A percentile compares a stretch with the other conserved stretches of the same genome.
Conservation (phyloP, 1,139 yeast genomes). For the Zygoascus meyerae region DNA sequence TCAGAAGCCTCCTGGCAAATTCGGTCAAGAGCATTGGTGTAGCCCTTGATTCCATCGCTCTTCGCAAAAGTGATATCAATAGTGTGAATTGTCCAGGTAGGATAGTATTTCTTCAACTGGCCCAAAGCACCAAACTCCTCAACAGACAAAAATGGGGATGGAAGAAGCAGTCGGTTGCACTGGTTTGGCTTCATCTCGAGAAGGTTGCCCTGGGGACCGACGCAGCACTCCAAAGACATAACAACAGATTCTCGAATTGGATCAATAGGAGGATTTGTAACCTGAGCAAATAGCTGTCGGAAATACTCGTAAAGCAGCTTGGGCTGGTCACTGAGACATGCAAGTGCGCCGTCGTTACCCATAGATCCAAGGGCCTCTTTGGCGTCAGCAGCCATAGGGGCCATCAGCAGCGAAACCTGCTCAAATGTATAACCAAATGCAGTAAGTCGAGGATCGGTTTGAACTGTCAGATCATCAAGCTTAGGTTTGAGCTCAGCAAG, state of each 20-base stretch:
- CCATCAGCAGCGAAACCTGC: slow-evolving; percentile 74
- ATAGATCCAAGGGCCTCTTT: slow-evolving; percentile 95
- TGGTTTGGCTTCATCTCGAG: slow-evolving; percentile 89
- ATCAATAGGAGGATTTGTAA: slow-evolving; percentile 97
- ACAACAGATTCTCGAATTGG: slow-evolving; percentile 96
- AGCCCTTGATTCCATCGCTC: slow-evolving; percentile 78
- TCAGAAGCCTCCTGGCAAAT: slow-evolving; percentile 83
- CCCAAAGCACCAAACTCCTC: slow-evolving; percentile 65
- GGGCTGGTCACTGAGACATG: slow-evolving; percentile 92
- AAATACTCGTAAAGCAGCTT: slow-evolving; percentile 86
- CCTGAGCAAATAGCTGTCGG: slow-evolving; percentile 96
- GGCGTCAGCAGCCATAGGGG: slow-evolving; percentile 90
- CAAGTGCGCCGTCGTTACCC: slow-evolving; percentile 98
- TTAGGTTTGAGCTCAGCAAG: slow-evolving; percentile 30
- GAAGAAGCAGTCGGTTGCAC: slow-evolving; percentile 79
- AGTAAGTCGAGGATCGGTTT: slow-evolving; percentile 73
- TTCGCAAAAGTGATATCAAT: slow-evolving; percentile 90
- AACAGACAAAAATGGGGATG: slow-evolving; percentile 74
- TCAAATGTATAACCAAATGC: slow-evolving; percentile 93
- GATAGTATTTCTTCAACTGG: slow-evolving; percentile 67
- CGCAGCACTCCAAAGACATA: slow-evolving; percentile 94
- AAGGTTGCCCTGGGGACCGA: slow-evolving; percentile 96
- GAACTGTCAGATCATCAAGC: slow-evolving; percentile 43
- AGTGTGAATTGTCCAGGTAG: slow-evolving; percentile 75
- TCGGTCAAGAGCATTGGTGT: slow-evolving; percentile 76